Conservation (phyloP, 2,329 filamentous ascomycete genomes). For the Camillea tinctor region DNA sequence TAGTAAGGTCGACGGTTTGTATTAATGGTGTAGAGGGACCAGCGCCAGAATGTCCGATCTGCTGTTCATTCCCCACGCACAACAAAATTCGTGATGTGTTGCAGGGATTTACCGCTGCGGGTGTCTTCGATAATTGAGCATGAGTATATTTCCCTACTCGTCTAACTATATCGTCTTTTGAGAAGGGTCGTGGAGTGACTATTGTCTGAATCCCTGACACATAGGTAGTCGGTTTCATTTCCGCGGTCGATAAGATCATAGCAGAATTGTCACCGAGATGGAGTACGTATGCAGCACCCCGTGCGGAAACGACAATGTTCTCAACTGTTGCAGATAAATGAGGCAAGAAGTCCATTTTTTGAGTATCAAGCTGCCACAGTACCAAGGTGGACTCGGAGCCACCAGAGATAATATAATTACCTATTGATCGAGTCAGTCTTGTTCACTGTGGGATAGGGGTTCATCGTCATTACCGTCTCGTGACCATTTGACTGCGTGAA, state of each 20-base stretch:
- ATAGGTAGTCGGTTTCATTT: slow-evolving; percentile 80
- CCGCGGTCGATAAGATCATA: slow-evolving; percentile 86
- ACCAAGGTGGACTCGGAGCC: slow-evolving; percentile 87
- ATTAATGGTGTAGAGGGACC: slow-evolving; percentile 58
- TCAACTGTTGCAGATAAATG: slow-evolving; percentile 85
- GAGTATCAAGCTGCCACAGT: slow-evolving; percentile 90
- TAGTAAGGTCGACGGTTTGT: slow-evolving; percentile 83
- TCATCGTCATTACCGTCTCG: slow-evolving; percentile 65
- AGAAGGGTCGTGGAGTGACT: slow-evolving; percentile 48
- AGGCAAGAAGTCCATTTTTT: slow-evolving; percentile 79
- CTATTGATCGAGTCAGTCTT: slow-evolving; percentile 42
- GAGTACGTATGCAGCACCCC: slow-evolving; percentile 77
- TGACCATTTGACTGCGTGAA: slow-evolving; percentile 88
- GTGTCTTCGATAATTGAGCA: slow-evolving; percentile 48
- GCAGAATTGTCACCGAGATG: slow-evolving; percentile 89
- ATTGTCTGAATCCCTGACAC: slow-evolving; percentile 77
- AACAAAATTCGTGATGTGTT: slow-evolving; percentile 65
- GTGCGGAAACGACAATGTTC: slow-evolving; percentile 77
- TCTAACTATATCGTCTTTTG: slow-evolving; percentile 52
- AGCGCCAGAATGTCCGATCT: slow-evolving; percentile 51
- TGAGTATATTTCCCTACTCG: slow-evolving; percentile 49
- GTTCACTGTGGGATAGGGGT: neutral
- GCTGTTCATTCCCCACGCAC: slow-evolving; percentile 62
- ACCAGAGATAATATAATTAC: slow-evolving; percentile 91
- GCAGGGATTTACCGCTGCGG: slow-evolving; percentile 61